phyloP scores from a whole-genome alignment of 805 yeast species.

The Wickerhamiella dianesei region DNA sequence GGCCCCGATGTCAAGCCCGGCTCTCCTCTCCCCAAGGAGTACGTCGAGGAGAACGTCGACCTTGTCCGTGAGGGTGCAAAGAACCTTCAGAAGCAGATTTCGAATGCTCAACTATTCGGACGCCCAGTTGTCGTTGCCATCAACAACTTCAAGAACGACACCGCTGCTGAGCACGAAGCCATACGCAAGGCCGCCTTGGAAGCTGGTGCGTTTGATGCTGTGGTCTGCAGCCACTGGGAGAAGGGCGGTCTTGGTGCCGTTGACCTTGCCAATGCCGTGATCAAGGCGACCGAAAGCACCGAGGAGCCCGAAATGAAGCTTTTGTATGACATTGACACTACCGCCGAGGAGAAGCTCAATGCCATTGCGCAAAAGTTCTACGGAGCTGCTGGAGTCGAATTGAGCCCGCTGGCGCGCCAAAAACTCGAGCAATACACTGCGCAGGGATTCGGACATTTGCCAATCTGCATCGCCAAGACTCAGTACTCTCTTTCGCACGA shows the following conservation, averaged over 20 bases:
- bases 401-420: slow-evolving; percentile 64
- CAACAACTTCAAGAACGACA: slow-evolving; percentile 73
- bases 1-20: slow-evolving; percentile 97
- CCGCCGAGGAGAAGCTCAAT: slow-evolving; percentile 69
- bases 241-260: slow-evolving; percentile 88
- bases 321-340: slow-evolving; percentile 51
- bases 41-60: slow-evolving; percentile 69
- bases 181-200: slow-evolving; percentile 65
- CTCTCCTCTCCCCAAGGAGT: slow-evolving; percentile 68
- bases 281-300: slow-evolving; percentile 33
- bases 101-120: slow-evolving; percentile 72
- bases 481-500: slow-evolving; percentile 95
- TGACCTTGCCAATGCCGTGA: slow-evolving; percentile 69
- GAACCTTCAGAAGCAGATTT: slow-evolving; percentile 80
- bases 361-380: slow-evolving; percentile 80
- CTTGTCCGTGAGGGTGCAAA: slow-evolving; percentile 68
- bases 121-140: slow-evolving; percentile 92
- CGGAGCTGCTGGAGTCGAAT: slow-evolving; percentile 78
- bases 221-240: slow-evolving; percentile 88
- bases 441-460: slow-evolving; percentile 83
- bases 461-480: slow-evolving; percentile 94
- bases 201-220: slow-evolving; percentile 90
- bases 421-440: slow-evolving; percentile 70
- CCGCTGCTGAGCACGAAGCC: slow-evolving; percentile 63
- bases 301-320: slow-evolving; percentile 40